Base-by-base conservation (phyloP, 352 stramenopile genomes). In the Phytopythium chamaehyphon region DNA sequence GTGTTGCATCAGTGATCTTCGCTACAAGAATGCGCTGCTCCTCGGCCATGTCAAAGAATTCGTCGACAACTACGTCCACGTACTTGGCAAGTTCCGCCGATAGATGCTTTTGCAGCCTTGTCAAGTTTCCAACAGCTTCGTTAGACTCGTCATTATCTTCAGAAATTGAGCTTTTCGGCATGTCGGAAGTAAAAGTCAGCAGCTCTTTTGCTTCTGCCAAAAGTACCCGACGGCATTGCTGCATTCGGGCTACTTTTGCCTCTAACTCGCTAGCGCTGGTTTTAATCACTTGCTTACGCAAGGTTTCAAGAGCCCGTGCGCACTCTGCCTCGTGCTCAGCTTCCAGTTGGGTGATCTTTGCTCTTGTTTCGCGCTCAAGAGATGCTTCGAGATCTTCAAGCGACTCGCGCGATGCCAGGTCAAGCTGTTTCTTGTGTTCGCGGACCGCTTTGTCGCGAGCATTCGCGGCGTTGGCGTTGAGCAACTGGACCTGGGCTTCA, bases 1-100 rank as follows among this genome's bases (percentile, higher is more conserved):
- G 68, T 19, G 74, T 88, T 6, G 58, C 57, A 53, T 88, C 76
- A 0, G 73, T 69, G 39, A 88, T 86, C 50, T 84, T 86, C 11
- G 61, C 37, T 11, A 86, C 61, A 1, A 86, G 50, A 22, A 86
- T 78, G 0, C 53, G 48, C 38, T 88, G 73, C 43, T 88, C 73
- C 15, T 83, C 76, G 1, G 54, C 59, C 22, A 83, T 57, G 33
- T 86, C 73, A 22, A 86, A 70, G 54, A 87, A 86, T 36, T 89
- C 77, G 0, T 51, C 36, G 6, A 84, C 48, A 31, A 89, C 68
- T 9, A 69, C 54, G 18, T 61, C 50, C 2, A 89, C 71, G 19
- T 79, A 66, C 39, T 77, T 69, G 6, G 59, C 61, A 18, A 89
- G 40, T 21, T 86, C 73, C 7, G 57, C 69, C 12, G 67, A 69